A percentile compares a stretch with the other conserved stretches of the same genome.
These are phyloP conservation scores for Cordyceps farinosa DNA, from an alignment of 2,329 filamentous ascomycete genomes.

Conservation along the genomic window DNA sequence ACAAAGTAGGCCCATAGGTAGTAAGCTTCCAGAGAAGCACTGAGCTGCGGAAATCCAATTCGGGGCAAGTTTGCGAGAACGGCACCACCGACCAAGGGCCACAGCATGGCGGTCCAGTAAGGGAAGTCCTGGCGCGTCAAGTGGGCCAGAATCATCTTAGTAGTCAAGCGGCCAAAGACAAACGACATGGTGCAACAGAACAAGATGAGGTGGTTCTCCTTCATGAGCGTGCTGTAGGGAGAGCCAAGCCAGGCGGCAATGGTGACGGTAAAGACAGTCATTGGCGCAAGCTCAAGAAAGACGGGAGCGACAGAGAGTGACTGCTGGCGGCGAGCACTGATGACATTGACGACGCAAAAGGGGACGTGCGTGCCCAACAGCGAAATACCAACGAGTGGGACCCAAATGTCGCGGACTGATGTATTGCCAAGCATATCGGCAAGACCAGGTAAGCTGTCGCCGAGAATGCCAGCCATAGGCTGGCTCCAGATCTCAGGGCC, in stretches of 20 bases:
- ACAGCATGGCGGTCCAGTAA: conserved; percentile 90
- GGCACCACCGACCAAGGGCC: conserved; percentile 81
- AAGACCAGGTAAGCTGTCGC: conserved; percentile 47
- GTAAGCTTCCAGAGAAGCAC: conserved; percentile 63
- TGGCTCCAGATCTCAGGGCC: conserved; percentile 84
- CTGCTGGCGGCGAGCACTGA: conserved; percentile 66
- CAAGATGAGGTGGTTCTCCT: conserved; percentile 82
- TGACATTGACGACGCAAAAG: conserved; percentile 84
- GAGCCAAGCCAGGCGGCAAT: conserved; percentile 85
- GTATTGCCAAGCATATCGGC: conserved; percentile 62
- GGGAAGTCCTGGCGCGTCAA: conserved; percentile 91
- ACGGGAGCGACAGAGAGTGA: conserved; percentile 74
- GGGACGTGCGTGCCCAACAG: conserved; percentile 75
- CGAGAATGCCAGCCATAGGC: conserved; percentile 67
- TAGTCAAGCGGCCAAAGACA: conserved; percentile 96
- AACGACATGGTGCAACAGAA: conserved; percentile 95
- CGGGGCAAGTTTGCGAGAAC: conserved; percentile 77
- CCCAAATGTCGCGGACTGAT: conserved; percentile 86
- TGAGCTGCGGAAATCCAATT: conserved; percentile 66
- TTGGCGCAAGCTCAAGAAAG: conserved; percentile 91
- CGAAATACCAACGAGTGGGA: conserved; percentile 63
- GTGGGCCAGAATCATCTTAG: conserved; percentile 97
- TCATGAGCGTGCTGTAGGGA: conserved; percentile 76
- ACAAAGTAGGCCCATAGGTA: conserved; percentile 84
- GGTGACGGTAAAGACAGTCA: conserved; percentile 72